Evolutionary conservation across 306 rosid species (phyloP).

Genomic region (Macrotyloma uniflorum): DNA sequence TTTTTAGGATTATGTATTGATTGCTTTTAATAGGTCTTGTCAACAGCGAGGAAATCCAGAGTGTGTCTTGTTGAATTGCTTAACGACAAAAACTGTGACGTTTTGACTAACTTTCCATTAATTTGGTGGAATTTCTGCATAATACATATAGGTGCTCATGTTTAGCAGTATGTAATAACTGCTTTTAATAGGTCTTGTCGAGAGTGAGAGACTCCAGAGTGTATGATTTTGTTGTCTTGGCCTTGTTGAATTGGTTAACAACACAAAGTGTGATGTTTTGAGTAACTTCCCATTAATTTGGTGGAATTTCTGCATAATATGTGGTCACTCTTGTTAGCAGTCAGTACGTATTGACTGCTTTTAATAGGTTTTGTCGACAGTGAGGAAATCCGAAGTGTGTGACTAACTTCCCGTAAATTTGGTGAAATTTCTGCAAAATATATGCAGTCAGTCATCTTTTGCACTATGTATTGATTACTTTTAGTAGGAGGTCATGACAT

Average conservation of each 20-base stretch:
- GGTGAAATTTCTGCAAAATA: constrained; percentile 6
- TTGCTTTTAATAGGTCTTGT: background rate
- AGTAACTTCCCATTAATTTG: constrained; percentile 19
- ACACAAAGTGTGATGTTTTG: background rate
- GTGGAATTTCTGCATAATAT: background rate
- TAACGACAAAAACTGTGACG: background rate
- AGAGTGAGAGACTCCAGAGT: background rate
- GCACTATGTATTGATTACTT: background rate
- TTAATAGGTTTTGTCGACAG: background rate
- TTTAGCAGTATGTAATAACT: background rate
- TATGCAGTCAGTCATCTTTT: constrained; percentile 13
- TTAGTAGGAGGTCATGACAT: background rate
- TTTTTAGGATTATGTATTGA: background rate
- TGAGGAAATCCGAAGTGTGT: background rate
- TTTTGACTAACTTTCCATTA: constrained; percentile 25
- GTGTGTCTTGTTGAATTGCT: background rate
- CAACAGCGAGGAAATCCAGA: background rate
- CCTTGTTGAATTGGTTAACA: background rate
- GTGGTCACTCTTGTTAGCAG: background rate
- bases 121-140: constrained; percentile 11
- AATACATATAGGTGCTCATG: constrained; percentile 15
- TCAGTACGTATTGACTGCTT: background rate
- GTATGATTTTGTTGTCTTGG: background rate
- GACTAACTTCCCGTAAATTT: constrained; percentile 18
- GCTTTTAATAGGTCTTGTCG: background rate